Evolutionary conservation across 2,329 filamentous ascomycete genomes (phyloP), one percentile per base, ranked within the genome.

Genomic region (Graphiopsis chlorocephala): DNA sequence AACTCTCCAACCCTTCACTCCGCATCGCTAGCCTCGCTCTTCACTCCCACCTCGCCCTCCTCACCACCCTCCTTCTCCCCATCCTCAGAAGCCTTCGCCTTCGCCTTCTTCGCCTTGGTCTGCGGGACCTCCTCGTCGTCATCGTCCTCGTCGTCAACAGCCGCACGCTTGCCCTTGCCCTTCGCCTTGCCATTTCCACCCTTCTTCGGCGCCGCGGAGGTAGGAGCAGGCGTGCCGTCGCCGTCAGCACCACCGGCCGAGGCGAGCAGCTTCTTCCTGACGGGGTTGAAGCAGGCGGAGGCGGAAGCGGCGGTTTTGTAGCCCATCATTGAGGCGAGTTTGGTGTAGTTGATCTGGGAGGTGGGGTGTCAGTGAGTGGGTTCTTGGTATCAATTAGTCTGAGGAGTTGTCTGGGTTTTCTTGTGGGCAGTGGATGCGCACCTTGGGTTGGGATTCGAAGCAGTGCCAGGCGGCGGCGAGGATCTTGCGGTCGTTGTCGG

Each of bases 261-360:
- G 35, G 61, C 26, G 28, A 67, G 55, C 50, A 69, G 42, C 56
- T 69, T 69, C 63, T 70, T 70, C 63, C 63, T 65, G 14, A 66
- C 26, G 15, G 59, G 23, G 29, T 35, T 58, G 15, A 66, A 60
- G 28, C 58, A 67, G 0, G 71, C 71, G 1, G 68, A 69, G 10
- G 64, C 66, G 3, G 29, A 33, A 10, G 15, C 14, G 53, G 61
- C 26, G 64, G 53, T 72, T 58, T 71, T 71, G 63, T 67, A 69
- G 20, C 65, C 64, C 55, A 63, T 64, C 4, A 70, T 5, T n/a
- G 20, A 7, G 29, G 64, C 63, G 48, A 72, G 68, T 61, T 72
- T 70, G n/a, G 61, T 58, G 59, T 59, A 65, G 63, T 72, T 68
- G 33, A 72, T 33, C 69, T 63, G 26, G 33, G n/a, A 14, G 31